phyloP scores from a whole-genome alignment of 306 rosid species.

The Macrotyloma uniflorum region DNA sequence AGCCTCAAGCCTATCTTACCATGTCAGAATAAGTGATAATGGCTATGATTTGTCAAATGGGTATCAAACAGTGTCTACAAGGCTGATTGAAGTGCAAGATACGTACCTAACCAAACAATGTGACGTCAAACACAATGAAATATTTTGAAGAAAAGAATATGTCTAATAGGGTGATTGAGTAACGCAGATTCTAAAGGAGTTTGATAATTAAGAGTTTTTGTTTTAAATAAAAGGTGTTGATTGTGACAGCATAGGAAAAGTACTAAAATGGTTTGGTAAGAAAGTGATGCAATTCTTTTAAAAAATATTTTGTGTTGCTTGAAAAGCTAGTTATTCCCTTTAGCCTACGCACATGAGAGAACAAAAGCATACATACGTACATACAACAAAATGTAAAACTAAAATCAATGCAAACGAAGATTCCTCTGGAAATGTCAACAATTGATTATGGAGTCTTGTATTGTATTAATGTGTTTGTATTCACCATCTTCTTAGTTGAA shows the following conservation, averaged over 20 bases:
- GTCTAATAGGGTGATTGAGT: slow-evolving; percentile 37
- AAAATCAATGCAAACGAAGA: slow-evolving; percentile 32
- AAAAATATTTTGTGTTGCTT: slow-evolving; percentile 39
- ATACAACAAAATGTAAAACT: slow-evolving; percentile 24
- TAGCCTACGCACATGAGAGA: slow-evolving; percentile 10
- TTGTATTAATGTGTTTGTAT: not conserved
- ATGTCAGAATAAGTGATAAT: slow-evolving; percentile 34
- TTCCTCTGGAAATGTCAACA: not conserved
- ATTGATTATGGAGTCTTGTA: not conserved
- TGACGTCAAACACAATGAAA: slow-evolving; percentile 42
- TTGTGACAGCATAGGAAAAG: slow-evolving; percentile 31
- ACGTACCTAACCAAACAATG: slow-evolving; percentile 12
- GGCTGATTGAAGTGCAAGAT: slow-evolving; percentile 18
- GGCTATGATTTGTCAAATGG: slow-evolving; percentile 27
- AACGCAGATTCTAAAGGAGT: slow-evolving; percentile 41
- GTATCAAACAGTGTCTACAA: not conserved
- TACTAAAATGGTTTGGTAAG: slow-evolving; percentile 19
- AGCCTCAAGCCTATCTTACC: slow-evolving; percentile 28
- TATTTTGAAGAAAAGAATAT: slow-evolving; percentile 41
- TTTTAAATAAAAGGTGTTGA: slow-evolving; percentile 44
- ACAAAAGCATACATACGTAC: not conserved
- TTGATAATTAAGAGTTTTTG: slow-evolving; percentile 21
- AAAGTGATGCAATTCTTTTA: slow-evolving; percentile 36
- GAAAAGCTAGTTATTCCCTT: slow-evolving; percentile 31
- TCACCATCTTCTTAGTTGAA: not conserved